These are phyloP conservation scores for Vaccinium vitisidaea DNA, from an alignment of 148 eudicot species.

Conservation along the genomic window DNA sequence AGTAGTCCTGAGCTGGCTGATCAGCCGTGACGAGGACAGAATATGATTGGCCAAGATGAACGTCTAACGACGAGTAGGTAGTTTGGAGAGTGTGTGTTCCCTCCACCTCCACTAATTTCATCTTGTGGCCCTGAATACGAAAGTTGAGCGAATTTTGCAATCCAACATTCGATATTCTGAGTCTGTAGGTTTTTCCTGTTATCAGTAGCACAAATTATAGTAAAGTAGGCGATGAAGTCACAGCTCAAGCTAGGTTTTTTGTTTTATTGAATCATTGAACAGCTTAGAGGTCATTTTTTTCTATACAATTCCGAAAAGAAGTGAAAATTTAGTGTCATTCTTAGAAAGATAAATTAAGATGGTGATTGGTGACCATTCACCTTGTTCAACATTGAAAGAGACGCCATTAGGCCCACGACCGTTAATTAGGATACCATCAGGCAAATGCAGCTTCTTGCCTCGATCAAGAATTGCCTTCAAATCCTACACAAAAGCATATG, in stretches of 20 bases:
- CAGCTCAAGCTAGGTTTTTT: too few relatives aligned
- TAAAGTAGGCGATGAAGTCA: too few relatives aligned
- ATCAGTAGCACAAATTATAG: not conserved
- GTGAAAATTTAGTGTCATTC: not conserved
- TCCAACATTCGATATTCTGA: constrained; percentile 89
- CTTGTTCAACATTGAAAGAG: constrained; percentile 78
- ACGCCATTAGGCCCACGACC: constrained; percentile 77
- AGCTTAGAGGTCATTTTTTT: too few relatives aligned
- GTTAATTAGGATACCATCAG: constrained; percentile 83
- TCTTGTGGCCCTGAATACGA: constrained; percentile 84
- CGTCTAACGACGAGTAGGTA: constrained; percentile 78
- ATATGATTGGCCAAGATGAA: constrained; percentile 88
- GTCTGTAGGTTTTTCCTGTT: constrained; percentile 87
- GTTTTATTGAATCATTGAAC: too few relatives aligned
- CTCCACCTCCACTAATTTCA: constrained; percentile 92
- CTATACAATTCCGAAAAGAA: not conserved
- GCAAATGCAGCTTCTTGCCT: constrained; percentile 72
- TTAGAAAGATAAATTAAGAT: not conserved
- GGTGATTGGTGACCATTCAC: constrained; percentile 24
- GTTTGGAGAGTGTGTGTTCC: constrained; percentile 93
- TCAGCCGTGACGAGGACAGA: constrained; percentile 91
- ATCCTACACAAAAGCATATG: constrained; percentile 31
- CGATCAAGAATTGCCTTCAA: constrained; percentile 57
- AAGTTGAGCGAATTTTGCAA: constrained; percentile 87
- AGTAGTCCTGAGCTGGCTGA: constrained; percentile 75